Evolutionary conservation across 805 yeast species (phyloP).

Genomic region (Yueomyces sinensis): DNA sequence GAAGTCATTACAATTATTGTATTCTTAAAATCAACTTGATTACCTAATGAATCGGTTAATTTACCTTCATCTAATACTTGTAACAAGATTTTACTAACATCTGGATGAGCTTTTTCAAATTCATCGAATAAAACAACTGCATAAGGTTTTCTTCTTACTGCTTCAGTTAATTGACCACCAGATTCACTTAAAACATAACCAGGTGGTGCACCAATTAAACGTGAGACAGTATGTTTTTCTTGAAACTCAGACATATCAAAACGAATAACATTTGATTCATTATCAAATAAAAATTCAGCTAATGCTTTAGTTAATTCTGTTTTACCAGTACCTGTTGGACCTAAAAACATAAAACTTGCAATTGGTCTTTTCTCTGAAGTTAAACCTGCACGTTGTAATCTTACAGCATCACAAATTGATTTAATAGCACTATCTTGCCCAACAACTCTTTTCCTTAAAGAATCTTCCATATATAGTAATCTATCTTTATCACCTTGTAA

Average conservation of each 20-base stretch:
- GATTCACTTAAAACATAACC: slow-evolving; percentile 92
- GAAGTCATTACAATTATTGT: slow-evolving; percentile 95
- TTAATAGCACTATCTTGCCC: slow-evolving; percentile 94
- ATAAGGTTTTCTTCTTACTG: slow-evolving; percentile 89
- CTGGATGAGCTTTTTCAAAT: slow-evolving; percentile 94
- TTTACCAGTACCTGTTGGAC: slow-evolving; percentile 98
- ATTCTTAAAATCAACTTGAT: slow-evolving; percentile 85
- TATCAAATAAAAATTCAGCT: slow-evolving; percentile 86
- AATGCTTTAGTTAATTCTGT: slow-evolving; percentile 89
- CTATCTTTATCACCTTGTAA: slow-evolving; percentile 93
- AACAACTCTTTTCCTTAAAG: slow-evolving; percentile 64
- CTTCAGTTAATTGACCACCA: slow-evolving; percentile 93
- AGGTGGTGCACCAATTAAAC: slow-evolving; percentile 95
- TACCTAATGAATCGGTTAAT: slow-evolving; percentile 90
- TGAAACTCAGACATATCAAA: slow-evolving; percentile 98
- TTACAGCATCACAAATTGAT: slow-evolving; percentile 85
- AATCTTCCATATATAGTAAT: slow-evolving; percentile 73
- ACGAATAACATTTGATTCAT: slow-evolving; percentile 72
- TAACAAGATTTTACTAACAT: slow-evolving; percentile 75
- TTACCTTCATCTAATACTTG: slow-evolving; percentile 95
- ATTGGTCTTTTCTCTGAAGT: slow-evolving; percentile 92
- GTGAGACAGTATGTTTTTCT: slow-evolving; percentile 81
- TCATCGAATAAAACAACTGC: slow-evolving; percentile 89
- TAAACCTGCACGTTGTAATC: slow-evolving; percentile 91
- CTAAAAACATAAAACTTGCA: slow-evolving; percentile 91